Evolutionary conservation across 345 rosid species (phyloP).

Genomic region (Atalantia buxifolia): DNA sequence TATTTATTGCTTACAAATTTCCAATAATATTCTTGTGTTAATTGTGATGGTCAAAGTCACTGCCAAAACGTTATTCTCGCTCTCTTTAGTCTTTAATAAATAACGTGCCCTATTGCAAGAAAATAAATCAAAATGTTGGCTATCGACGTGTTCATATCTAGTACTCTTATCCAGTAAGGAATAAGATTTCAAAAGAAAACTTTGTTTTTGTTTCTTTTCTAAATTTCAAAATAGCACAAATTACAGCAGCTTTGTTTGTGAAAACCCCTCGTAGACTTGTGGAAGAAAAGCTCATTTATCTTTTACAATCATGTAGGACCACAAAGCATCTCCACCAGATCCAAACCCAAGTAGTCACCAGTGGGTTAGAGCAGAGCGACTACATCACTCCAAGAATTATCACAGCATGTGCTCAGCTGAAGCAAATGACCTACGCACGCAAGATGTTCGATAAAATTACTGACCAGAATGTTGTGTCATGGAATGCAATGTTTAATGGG

Average conservation of each 20-base stretch:
- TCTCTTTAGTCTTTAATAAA: too few species aligned
- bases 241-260: conserved; percentile 12
- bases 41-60: neutral
- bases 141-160: too few species aligned
- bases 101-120: neutral
- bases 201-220: too few species aligned
- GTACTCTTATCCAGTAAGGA: too few species aligned
- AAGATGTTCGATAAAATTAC: conserved; percentile 66
- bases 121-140: too few species aligned
- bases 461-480: conserved; percentile 37
- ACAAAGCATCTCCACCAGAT: conserved; percentile 51
- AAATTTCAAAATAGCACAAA: conserved; percentile 32
- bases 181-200: too few species aligned
- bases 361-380: conserved; percentile 39
- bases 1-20: too few species aligned
- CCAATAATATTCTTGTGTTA: too few species aligned
- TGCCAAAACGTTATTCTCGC: neutral
- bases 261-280: conserved; percentile 39
- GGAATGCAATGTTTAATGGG: conserved; percentile 73
- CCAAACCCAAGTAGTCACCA: conserved; percentile 42
- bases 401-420: conserved; percentile 11
- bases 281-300: conserved; percentile 52
- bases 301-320: conserved; percentile 61
- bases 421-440: conserved; percentile 44
- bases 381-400: conserved; percentile 50